Evolutionary conservation across 768 basidiomycete species (phyloP), one percentile per base, ranked within the genome.

Genomic region (Bullera alba): DNA sequence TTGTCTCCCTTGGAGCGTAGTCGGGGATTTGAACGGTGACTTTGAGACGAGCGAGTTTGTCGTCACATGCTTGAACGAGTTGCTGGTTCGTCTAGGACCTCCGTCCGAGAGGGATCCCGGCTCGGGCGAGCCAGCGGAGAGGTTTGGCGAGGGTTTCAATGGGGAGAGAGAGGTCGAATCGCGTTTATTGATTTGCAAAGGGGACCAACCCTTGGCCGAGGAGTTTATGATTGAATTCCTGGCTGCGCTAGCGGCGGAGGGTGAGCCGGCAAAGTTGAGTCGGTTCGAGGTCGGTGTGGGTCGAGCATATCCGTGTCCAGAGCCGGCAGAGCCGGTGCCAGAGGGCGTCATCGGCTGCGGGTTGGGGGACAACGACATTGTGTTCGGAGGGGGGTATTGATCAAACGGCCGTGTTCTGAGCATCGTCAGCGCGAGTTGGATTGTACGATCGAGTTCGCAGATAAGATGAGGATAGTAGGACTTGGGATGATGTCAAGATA

Each of bases 31-130:
- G 69, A 74, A 74, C 0, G 67, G 64, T 22, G 68, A 70, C 46
- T 71, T 73, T 36, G 64, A 66, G 28, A 74, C 73, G 27, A 74
- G 65, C 8, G 64, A 65, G 50, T 73, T 72, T 28, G 47, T 58
- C 14, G 69, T 65, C 30, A 74, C 67, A 50, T 74, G 73, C 57
- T 74, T 74, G 67, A 71, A 74, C 15, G 58, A 63, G n/a, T 58
- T 63, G 36, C 65, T 68, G 4, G 73, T 68, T 21, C 73, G 49
- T 47, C 73, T 51, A n/a, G 69, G 69, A 12, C 46, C 41, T 8
- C 48, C 38, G 10, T 46, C 49, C 4, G 41, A 27, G 4, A 51
- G 27, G 47, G 53, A 43, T 19, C 29, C 36, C 16, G 48, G 37
- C 21, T 41, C 34, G n/a, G 57, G 53, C 5, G 60, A 46, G 21